These are phyloP conservation scores for Aspergillus sclerotialis DNA, from an alignment of 2,329 filamentous ascomycete genomes.

Conservation along the genomic window DNA sequence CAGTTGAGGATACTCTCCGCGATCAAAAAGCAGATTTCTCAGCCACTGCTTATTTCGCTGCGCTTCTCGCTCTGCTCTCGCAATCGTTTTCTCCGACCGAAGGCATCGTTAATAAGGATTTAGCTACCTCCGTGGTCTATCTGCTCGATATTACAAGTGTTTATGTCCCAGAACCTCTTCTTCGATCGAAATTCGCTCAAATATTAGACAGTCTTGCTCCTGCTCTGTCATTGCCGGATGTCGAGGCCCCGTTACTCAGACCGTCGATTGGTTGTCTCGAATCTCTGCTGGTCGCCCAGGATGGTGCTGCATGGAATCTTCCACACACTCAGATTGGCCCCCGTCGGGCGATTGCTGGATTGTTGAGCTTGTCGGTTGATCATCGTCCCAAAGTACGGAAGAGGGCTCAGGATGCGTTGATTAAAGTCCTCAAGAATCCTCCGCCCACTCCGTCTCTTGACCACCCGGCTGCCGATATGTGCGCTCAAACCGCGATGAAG, in stretches of 20 bases:
- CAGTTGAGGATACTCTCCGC: constrained; percentile 86
- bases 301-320: constrained; percentile 79
- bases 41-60: constrained; percentile 89
- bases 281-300: constrained; percentile 83
- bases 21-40: constrained; percentile 78
- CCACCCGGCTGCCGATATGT: constrained; percentile 93
- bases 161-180: constrained; percentile 73
- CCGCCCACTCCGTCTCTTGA: constrained; percentile 89
- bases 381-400: constrained; percentile 89
- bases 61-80: constrained; percentile 79
- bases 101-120: constrained; percentile 69
- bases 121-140: constrained; percentile 83
- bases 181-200: constrained; percentile 90
- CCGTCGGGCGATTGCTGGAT: constrained; percentile 75
- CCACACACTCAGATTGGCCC: constrained; percentile 77
- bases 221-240: constrained; percentile 69
- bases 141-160: constrained; percentile 88
- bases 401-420: constrained; percentile 82
- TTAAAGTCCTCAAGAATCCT: constrained; percentile 72
- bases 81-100: constrained; percentile 60
- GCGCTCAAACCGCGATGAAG: constrained; percentile 80
- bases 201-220: constrained; percentile 84
- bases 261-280: constrained; percentile 91
- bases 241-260: constrained; percentile 78
- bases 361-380: constrained; percentile 79